Evolutionary conservation across 179 eudicot species (phyloP), one percentile per base, ranked within the genome.

Genomic region (Spergularia azorica): DNA sequence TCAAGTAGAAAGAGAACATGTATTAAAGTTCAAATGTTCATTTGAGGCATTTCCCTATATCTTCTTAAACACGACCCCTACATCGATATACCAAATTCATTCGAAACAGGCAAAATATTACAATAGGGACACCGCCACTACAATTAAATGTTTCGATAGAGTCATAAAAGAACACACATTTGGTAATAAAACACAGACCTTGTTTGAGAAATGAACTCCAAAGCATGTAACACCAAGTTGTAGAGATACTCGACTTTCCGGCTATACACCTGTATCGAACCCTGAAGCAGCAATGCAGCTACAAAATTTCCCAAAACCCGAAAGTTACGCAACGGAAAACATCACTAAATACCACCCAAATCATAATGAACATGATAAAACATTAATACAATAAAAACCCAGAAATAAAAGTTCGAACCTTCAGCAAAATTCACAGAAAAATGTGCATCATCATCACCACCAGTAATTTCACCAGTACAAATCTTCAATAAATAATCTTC

Each of bases 201-300:
- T 75, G 89, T 82, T 80, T 91, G 88, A 17, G 94, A 88, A 73
- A 96, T 80, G 61, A 89, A 94, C 60, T 91, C 92, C 90, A 92
- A 87, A 64, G 96, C 89, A 75, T 96, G 97, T 68, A 89, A 66
- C 62, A 94, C 98, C 88, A 96, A 76, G 65, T 90, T 88, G 89
- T 96, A 90, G 50, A 96, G 88, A 70, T 96, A 94, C 81, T 96
- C 99, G 39, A 96, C 98, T 83, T 91, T 96, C 64, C 92, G 80
- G 77, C 99, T 90, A 66, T 94, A 96, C 75, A 96, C 98, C 83
- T 94, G 97, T 70, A 90, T 82, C 6, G 98, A 96, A 32, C 98
- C 96, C 79, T 94, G 97, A 80, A 96, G 90, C 83, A 94, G 72
- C 79, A 96, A 79, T 41, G 98, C 99, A 84, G 99, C 99, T 96